Evolutionary conservation across 1,284 basidiomycete genomes (phyloP).

Genomic region (Mycena sp.): DNA sequence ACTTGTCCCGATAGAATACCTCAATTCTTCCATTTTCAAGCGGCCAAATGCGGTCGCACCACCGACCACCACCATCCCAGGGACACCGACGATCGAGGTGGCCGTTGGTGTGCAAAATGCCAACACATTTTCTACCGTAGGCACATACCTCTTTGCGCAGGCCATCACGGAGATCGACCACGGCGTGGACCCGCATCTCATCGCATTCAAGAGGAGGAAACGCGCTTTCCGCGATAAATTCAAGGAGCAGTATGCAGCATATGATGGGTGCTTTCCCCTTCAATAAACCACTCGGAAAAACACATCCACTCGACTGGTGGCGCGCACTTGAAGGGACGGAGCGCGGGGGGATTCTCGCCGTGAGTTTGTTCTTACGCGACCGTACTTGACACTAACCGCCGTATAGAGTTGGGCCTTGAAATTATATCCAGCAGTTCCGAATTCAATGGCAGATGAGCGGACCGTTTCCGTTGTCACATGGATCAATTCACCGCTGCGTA

Average conservation of each 20-base stretch:
- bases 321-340: constrained; percentile 24
- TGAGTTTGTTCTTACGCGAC: no score
- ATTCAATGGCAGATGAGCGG: constrained; percentile 42
- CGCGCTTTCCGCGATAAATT: constrained; percentile 28
- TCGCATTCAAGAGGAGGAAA: constrained; percentile 27
- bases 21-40: constrained; percentile 35
- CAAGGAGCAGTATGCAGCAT: constrained; percentile 35
- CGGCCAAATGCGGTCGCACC: constrained; percentile 37
- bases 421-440: constrained; percentile 37
- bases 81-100: constrained; percentile 14
- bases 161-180: constrained; percentile 30
- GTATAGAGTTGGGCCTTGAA: constrained; percentile 38
- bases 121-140: constrained; percentile 40
- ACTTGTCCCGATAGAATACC: constrained; percentile 31
- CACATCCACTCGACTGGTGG: constrained; percentile 37
- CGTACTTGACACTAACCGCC: no score
- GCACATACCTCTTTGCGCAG: constrained; percentile 29
- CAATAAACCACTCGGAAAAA: constrained; percentile 28
- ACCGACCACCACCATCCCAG: constrained; percentile 30
- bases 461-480: constrained; percentile 39
- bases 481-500: constrained; percentile 37
- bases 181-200: constrained; percentile 14
- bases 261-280: constrained; percentile 36
- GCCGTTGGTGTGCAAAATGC: constrained; percentile 31
- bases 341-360: constrained; percentile 36